Conservation (phyloP, 2,329 filamentous ascomycete species). For the Colletotrichum tofieldiae region DNA sequence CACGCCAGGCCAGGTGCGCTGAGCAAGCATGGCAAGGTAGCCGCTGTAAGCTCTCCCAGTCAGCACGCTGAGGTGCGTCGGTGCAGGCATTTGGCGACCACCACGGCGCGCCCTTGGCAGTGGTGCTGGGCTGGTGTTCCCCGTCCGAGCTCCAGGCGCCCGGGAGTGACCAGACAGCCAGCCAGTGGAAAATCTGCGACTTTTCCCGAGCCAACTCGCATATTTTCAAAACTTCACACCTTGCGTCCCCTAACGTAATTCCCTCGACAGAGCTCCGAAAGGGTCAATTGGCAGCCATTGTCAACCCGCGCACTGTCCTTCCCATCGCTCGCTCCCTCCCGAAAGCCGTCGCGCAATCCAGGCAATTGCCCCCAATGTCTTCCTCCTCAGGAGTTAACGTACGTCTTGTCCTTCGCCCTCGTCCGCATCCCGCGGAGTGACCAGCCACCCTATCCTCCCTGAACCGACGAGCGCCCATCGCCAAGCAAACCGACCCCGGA, state of each 20-base stretch:
- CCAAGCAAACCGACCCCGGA: constrained; percentile 12
- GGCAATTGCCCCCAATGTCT: constrained; percentile 69
- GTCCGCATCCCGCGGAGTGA: constrained; percentile 25
- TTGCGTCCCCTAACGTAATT: constrained; percentile 56
- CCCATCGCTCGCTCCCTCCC: constrained; percentile 54
- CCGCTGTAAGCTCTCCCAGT: constrained; percentile 26
- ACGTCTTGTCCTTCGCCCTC: constrained; percentile 53
- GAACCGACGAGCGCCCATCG: constrained; percentile 36
- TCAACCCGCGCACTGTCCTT: constrained; percentile 54
- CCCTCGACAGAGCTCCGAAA: constrained; percentile 56
- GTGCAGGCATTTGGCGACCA: constrained; percentile 3
- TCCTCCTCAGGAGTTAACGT: constrained; percentile 80
- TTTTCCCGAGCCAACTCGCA: constrained; percentile 59
- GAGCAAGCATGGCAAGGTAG: constrained; percentile 5
- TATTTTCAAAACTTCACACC: constrained; percentile 58
- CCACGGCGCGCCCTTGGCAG: constrained; percentile 5
- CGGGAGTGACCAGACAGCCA: constrained; percentile 37
- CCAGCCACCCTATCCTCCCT: constrained; percentile 31
- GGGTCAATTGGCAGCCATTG: constrained; percentile 63
- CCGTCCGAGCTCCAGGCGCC: constrained; percentile 52
- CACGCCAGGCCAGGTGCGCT: not conserved
- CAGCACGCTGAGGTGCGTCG: constrained; percentile 4
- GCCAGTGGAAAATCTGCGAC: constrained; percentile 60
- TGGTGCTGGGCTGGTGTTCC: constrained; percentile 32
- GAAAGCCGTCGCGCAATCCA: constrained; percentile 60